Evolutionary conservation across 306 rosid genomes (phyloP).

Genomic region (Lathyrus oleraceus): DNA sequence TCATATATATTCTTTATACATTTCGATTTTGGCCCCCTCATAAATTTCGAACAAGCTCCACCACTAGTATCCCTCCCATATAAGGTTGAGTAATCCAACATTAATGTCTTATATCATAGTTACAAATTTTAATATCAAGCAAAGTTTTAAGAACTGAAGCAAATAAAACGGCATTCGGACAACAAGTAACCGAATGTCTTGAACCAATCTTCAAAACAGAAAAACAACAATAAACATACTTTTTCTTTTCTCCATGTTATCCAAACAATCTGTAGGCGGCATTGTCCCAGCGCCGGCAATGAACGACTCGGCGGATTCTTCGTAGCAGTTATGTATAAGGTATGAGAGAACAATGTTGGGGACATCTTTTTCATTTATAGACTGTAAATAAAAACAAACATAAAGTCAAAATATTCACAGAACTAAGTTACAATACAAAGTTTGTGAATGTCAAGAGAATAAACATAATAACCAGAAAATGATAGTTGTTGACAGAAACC

Average conservation of each 20-base stretch:
- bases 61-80: neutral
- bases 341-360: conserved; percentile 69
- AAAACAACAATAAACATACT: conserved; percentile 44
- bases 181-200: neutral
- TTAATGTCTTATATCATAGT: conserved; percentile 5
- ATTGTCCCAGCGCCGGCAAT: conserved; percentile 69
- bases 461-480: conserved; percentile 19
- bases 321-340: conserved; percentile 84
- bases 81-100: conserved; percentile 18
- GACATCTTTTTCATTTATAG: conserved; percentile 63
- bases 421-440: neutral
- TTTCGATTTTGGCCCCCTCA: no score
- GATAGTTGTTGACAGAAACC: conserved; percentile 22
- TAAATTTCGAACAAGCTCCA: no score
- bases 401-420: neutral
- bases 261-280: conserved; percentile 57
- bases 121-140: neutral
- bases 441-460: conserved; percentile 2
- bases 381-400: conserved; percentile 44
- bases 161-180: neutral
- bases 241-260: conserved; percentile 85
- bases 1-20: no score
- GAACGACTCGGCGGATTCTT: conserved; percentile 79
- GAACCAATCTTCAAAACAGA: conserved; percentile 10
- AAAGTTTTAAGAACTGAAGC: neutral